Base-by-base conservation (phyloP, 2,329 filamentous ascomycete species). In the Monosporascus cannonballus region DNA sequence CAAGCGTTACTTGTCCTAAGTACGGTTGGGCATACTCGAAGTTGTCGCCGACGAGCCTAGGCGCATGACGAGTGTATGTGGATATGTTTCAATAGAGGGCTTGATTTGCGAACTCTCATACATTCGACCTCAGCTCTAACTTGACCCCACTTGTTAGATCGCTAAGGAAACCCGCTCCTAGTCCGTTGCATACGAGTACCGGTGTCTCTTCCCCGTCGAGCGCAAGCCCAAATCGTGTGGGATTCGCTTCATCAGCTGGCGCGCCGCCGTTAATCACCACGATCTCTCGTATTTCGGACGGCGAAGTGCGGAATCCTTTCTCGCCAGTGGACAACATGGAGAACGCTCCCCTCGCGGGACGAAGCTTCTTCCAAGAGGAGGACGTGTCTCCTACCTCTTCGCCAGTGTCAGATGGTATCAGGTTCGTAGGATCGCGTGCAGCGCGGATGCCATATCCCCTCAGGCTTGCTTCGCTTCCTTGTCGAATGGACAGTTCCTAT, bases 101-200 rank as follows among this genome's bases (percentile, higher is more conserved):
- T 22, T 49, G 48, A 36, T 52, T 48, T 51, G 47, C 48, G 50
- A 44, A 52, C 51, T 54, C 39, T 49, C 47, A 54, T 52, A 53
- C 54, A 54, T 54, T 62, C 58, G 50, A 68, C 56, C 61, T 54
- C 58, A 55, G 56, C 61, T 64, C 66, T 66, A 63, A 70, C 62
- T 62, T 54, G 54, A 63, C 66, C 56, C 59, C 61, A 54, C 60
- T 60, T 55, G 51, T 51, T 54, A 56, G 78, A 74, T 76, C 73
- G 50, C 72, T 69, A 60, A 71, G 74, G 64, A 76, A 72, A 63
- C 65, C 71, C 52, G 69, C 73, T 56, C 75, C 77, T 45, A 81
- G 77, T 61, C 78, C 78, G 58, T 69, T 80, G 47, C 72, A 74
- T 54, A 71, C 73, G 52, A 73, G 62, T 58, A 71, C 67, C 53